Base-by-base conservation (phyloP, 805 yeast species). In the Nakazawaea pomicola region DNA sequence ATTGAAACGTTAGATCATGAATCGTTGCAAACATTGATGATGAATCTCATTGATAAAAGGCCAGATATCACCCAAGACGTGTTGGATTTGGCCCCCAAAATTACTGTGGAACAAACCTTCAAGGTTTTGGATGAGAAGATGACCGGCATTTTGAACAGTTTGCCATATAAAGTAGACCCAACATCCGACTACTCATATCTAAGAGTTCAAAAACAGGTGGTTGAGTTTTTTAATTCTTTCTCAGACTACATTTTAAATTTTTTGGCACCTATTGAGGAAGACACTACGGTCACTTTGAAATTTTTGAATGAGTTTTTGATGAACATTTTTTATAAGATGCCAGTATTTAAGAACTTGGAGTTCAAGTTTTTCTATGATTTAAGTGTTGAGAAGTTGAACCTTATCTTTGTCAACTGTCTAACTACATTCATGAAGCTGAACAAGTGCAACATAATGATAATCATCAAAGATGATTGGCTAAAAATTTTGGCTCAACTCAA, bases 141-240 rank as follows among this genome's bases (percentile, higher is more conserved):
- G 36, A 55, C 67, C 16, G 55, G 53, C 4, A 73, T 85, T 20
- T 51, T 62, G 16, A 56, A 57, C 8, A 68, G 72, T 45, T 60
- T 88, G 48, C 96, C 96, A 1, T 86, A 83, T 57, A 80, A 80
- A 49, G 87, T 86, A 47, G 89, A 84, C 50, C 67, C 72, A 8
- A 67, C 73, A 28, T 76, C 83, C 35, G 95, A 87, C 57, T 87
- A 87, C 54, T 78, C 90, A 4, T 87, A 77, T 56, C 61, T 83
- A 43, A 68, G 95, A 43, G 84, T 88, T 28, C 78, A 83, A 52
- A 75, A 83, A 6, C 61, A 67, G 44, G 71, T 85, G 46, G 74
- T 74, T 44, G 93, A 83, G 49, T 85, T 87, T 50, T 71, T 84
- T 45, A 68, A 70, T 46, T 78, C 86, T 17, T 64, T 88, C 40